Evolutionary conservation across 805 yeast species (phyloP).

Genomic region (Wickerhamomyces subpelliculosus): DNA sequence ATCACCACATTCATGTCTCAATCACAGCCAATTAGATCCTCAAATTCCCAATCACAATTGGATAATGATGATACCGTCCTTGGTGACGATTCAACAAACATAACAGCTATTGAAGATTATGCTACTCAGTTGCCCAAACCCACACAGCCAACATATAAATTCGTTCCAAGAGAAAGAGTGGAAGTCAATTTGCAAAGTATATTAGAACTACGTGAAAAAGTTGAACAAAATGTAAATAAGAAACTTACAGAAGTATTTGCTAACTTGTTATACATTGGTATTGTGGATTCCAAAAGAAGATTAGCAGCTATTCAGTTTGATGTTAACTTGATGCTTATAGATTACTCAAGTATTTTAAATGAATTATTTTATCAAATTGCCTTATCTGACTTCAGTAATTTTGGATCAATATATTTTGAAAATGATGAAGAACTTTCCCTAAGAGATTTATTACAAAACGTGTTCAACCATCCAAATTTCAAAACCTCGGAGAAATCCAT

Average conservation of each 20-base stretch:
- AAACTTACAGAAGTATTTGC: constrained; percentile 61
- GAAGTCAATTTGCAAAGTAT: constrained; percentile 54
- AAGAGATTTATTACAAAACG: constrained; percentile 30
- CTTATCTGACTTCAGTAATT: constrained; percentile 72
- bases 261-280: constrained; percentile 69
- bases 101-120: too few species aligned
- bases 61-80: background rate
- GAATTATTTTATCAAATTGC: constrained; percentile 81
- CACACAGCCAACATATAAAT: background rate
- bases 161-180: constrained; percentile 23
- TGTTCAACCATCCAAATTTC: constrained; percentile 16
- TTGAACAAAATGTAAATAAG: constrained; percentile 39
- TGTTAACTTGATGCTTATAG: constrained; percentile 68
- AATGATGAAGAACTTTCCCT: constrained; percentile 28
- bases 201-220: constrained; percentile 42
- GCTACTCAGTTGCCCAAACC: constrained; percentile 1
- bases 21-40: background rate
- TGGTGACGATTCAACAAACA: too few species aligned
- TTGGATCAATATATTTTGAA: constrained; percentile 49
- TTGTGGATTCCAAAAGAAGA: constrained; percentile 66
- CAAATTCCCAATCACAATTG: background rate
- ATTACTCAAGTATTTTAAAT: constrained; percentile 61
- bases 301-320: constrained; percentile 82
- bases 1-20: constrained; percentile 30
- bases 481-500: constrained; percentile 14